Evolutionary conservation across 345 rosid genomes (phyloP), one percentile per base, ranked within the genome.

Genomic region (Geranium brycei): DNA sequence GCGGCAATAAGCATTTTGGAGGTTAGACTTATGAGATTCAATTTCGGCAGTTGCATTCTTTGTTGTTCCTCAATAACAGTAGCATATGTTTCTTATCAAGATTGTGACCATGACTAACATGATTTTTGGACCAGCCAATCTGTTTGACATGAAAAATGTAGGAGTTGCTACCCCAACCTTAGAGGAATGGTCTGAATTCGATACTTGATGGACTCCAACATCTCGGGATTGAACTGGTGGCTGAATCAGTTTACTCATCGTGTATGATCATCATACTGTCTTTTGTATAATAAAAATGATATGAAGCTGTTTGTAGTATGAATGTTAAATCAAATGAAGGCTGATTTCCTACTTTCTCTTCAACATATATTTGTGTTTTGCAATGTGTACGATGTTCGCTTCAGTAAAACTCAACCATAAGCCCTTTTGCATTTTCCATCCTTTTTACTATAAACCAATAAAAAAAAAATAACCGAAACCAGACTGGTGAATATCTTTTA

Each of bases 71-170:
- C 47, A 38, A 38, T 38, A 38, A 38, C 28, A 23, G 28, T 23
- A 23, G 28, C 28, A 23, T 2, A 23, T 23, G 28, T 23, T 23
- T 38, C 19, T n/a, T 0, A 8, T 57, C n/a, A 57, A 16, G 0
- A 16, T 35, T 35, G 41, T 68, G 19, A 28, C 7, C 31, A 15
- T 59, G 17, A 62, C 67, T 57, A 55, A 66, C 63, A 3, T 17
- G 4, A 62, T 30, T 38, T 61, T 11, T 58, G 66, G 55, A 60
- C 57, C 88, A 91, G 95, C 86, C 60, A 91, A 88, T 76, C 69
- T 91, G 35, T 71, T 71, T 7, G 97, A 91, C 88, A 88, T 85
- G 90, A 74, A 77, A 81, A 88, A 88, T 57, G 66, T 86, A 8
- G 93, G 91, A 62, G 87, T 87, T 60, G 75, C 79, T 32, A 74